These are phyloP conservation scores for Triticum urartu DNA, from an alignment of 176 grass and related monocot genomes.

Conservation along the genomic window DNA sequence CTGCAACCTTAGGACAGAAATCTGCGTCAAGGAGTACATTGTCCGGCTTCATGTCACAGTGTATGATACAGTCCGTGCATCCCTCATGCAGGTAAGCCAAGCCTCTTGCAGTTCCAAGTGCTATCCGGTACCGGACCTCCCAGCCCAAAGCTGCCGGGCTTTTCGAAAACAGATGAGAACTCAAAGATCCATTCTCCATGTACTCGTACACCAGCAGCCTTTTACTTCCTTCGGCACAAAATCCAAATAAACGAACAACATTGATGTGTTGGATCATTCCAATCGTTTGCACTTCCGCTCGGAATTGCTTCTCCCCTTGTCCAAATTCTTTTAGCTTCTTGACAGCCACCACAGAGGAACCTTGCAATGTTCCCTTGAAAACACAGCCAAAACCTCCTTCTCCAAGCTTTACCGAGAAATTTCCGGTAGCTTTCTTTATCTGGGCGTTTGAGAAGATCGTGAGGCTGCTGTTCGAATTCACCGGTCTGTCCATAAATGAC, in stretches of 20 bases:
- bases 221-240: not conserved
- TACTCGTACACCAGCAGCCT: not conserved
- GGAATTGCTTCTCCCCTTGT: not conserved
- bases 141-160: not conserved
- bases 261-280: not conserved
- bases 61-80: too few relatives aligned
- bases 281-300: not conserved
- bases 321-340: not conserved
- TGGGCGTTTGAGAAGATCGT: not conserved
- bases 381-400: not conserved
- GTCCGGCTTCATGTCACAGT: too few relatives aligned
- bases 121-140: not conserved
- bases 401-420: not conserved
- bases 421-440: not conserved
- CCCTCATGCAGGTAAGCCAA: too few relatives aligned
- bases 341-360: not conserved
- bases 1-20: too few relatives aligned
- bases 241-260: not conserved
- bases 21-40: too few relatives aligned
- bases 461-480: not conserved
- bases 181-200: not conserved
- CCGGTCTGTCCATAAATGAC: not conserved
- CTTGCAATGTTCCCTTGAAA: not conserved
- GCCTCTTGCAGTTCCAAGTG: too few relatives aligned
- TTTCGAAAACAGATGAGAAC: not conserved